Conservation (phyloP, 495 filamentous ascomycete species). For the Xylaria longipes region DNA sequence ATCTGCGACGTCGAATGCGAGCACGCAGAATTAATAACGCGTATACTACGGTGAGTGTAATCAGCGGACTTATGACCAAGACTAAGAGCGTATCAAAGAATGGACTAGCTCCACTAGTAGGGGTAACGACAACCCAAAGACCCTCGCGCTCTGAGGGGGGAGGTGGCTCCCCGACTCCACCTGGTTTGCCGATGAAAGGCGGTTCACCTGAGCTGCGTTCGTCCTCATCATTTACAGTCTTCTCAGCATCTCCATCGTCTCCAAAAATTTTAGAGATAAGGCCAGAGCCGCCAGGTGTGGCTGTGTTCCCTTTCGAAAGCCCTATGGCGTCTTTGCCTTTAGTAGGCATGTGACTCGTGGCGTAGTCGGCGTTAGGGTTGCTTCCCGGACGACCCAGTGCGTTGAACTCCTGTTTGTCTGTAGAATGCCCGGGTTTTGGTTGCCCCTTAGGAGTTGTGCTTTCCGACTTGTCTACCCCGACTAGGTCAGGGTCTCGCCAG, state of each 20-base stretch:
- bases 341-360: constrained; percentile 40
- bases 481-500: constrained; percentile 86
- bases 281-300: constrained; percentile 35
- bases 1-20: constrained; percentile 85
- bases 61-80: constrained; percentile 87
- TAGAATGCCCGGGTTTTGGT: constrained; percentile 32
- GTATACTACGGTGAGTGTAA: constrained; percentile 93
- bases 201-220: constrained; percentile 26
- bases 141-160: constrained; percentile 67
- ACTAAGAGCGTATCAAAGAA: constrained; percentile 97
- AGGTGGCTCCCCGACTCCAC: constrained; percentile 19
- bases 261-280: constrained; percentile 56
- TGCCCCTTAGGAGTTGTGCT: constrained; percentile 28
- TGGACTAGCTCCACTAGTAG: constrained; percentile 86
- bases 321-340: constrained; percentile 34
- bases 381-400: constrained; percentile 70
- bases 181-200: constrained; percentile 26
- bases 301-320: constrained; percentile 32
- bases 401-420: constrained; percentile 42
- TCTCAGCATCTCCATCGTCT: constrained; percentile 48
- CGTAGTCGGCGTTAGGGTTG: constrained; percentile 78
- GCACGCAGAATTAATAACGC: constrained; percentile 86
- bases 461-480: constrained; percentile 42
- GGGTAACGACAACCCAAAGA: constrained; percentile 94
- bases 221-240: constrained; percentile 33